These are phyloP conservation scores for Leptomonas seymouri DNA, from an alignment of 208 protist genomes.

Conservation along the genomic window DNA sequence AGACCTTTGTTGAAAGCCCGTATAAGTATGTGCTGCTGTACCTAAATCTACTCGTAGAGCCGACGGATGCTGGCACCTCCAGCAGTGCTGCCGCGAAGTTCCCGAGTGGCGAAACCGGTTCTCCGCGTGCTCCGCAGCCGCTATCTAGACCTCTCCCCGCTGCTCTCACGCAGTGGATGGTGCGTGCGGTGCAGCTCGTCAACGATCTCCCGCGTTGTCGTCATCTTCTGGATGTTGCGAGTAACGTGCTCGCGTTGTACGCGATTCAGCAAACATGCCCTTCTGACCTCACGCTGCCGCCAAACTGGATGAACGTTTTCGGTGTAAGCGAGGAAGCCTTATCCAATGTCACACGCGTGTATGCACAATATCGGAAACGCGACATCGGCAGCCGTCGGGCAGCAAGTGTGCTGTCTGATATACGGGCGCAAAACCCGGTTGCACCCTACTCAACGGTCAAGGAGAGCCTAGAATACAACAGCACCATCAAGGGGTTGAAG, in stretches of 20 bases:
- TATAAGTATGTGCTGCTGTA: slow-evolving; percentile 81
- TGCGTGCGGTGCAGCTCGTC: slow-evolving; percentile 52
- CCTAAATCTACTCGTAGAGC: slow-evolving; percentile 58
- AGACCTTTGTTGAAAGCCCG: slow-evolving; percentile 79
- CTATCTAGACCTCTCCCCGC: slow-evolving; percentile 18
- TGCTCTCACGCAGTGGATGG: slow-evolving; percentile 55
- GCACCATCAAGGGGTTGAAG: slow-evolving; percentile 2
- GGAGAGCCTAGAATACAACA: slow-evolving; percentile 20
- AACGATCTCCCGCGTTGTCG: slow-evolving; percentile 78
- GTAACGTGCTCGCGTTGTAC: slow-evolving; percentile 57
- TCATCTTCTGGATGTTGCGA: slow-evolving; percentile 32
- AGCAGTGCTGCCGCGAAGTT: not conserved
- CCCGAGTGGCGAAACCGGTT: not conserved
- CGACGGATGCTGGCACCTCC: not conserved
- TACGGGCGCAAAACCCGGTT: slow-evolving; percentile 4
- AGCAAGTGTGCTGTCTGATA: slow-evolving; percentile 11
- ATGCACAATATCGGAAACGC: slow-evolving; percentile 18
- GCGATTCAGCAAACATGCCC: slow-evolving; percentile 54
- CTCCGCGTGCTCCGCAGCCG: not conserved
- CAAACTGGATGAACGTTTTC: slow-evolving; percentile 57
- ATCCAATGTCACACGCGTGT: slow-evolving; percentile 18
- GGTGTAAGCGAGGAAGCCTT: slow-evolving; percentile 35
- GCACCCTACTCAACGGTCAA: slow-evolving; percentile 33
- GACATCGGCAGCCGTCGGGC: slow-evolving; percentile 12
- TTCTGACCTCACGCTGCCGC: slow-evolving; percentile 39